phyloP scores from a whole-genome alignment of 805 yeast genomes.

The Dipodascopsis uninucleata region DNA sequence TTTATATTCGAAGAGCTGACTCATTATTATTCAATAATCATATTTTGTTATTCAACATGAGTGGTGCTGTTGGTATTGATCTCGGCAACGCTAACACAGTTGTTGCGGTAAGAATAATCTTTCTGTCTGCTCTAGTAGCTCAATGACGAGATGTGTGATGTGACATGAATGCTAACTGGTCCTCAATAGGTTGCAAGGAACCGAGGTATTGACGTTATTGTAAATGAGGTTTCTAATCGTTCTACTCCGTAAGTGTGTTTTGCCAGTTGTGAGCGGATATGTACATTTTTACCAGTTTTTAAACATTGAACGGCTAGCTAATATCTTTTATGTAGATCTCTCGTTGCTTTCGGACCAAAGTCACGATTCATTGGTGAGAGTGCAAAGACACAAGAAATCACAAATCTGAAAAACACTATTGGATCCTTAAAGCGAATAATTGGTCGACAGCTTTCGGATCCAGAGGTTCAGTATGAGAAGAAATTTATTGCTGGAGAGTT shows the following conservation, averaged over 20 bases:
- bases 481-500: conserved; percentile 70
- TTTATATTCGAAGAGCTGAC: too few relatives aligned
- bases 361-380: conserved; percentile 92
- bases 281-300: not conserved
- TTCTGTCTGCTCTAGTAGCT: too few relatives aligned
- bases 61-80: conserved; percentile 67
- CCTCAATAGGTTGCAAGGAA: conserved; percentile 68
- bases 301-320: conserved; percentile 2
- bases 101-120: conserved; percentile 52
- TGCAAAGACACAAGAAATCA: conserved; percentile 94
- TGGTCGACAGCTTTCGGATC: conserved; percentile 71
- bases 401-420: conserved; percentile 94
- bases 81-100: conserved; percentile 93
- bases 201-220: conserved; percentile 97
- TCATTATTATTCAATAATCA: too few relatives aligned
- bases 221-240: conserved; percentile 98
- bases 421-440: conserved; percentile 90
- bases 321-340: conserved; percentile 34
- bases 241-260: conserved; percentile 72
- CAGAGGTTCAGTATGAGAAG: conserved; percentile 71
- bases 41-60: conserved; percentile 18
- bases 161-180: too few relatives aligned
- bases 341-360: conserved; percentile 87
- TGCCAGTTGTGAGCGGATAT: too few relatives aligned
- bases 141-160: conserved; percentile 18